phyloP scores from a whole-genome alignment of 31 red algal species.

The Endocladia muricata region DNA sequence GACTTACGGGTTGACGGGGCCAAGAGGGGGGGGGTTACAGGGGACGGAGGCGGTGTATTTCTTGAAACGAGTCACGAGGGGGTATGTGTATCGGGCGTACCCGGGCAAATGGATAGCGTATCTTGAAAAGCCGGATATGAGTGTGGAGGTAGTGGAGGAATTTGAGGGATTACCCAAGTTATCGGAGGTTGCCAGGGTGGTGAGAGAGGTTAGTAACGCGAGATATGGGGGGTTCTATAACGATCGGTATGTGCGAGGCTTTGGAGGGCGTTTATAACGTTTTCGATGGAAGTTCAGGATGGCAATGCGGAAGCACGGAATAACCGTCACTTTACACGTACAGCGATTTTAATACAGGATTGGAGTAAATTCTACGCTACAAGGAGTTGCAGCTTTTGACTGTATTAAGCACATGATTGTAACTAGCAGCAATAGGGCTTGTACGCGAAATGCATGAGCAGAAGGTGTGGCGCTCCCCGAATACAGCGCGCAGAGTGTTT shows the following conservation, averaged over 20 bases:
- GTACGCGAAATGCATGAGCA: no score
- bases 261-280: conserved; percentile 60
- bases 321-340: no score
- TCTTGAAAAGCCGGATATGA: conserved; percentile 61
- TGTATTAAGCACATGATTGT: no score
- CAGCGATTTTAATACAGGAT: no score
- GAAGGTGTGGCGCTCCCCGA: no score
- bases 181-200: conserved; percentile 36
- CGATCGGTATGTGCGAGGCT: conserved; percentile 68
- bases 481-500: no score
- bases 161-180: conserved; percentile 58
- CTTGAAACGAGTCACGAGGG: conserved; percentile 71
- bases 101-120: conserved; percentile 62
- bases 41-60: conserved; percentile 49
- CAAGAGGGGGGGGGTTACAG: conserved; percentile 40
- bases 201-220: conserved; percentile 49
- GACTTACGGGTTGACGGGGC: conserved; percentile 68
- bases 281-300: no score
- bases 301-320: no score
- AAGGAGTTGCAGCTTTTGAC: no score
- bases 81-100: conserved; percentile 47
- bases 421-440: no score
- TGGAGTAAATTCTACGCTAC: no score
- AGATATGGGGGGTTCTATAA: conserved; percentile 69
- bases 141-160: conserved; percentile 33